Base-by-base conservation (phyloP, 2,329 filamentous ascomycete species). In the Gyromitra esculenta region DNA sequence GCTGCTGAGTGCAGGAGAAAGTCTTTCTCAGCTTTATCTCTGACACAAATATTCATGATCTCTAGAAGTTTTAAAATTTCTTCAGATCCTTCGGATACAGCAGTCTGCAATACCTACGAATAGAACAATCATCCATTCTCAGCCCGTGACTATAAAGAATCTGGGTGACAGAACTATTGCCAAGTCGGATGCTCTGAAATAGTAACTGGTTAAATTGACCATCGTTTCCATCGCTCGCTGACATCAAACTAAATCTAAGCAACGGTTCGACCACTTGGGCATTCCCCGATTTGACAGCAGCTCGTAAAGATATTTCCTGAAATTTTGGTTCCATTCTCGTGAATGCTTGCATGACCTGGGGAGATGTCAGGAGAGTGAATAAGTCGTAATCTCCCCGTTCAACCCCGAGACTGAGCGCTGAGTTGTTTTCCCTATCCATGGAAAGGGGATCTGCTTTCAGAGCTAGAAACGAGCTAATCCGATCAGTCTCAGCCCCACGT, bases 1-100 rank as follows among this genome's bases (percentile, higher is more conserved):
- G 65, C 65, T 48, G 65, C 65, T 18, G 43, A 43, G 37, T 69
- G 65, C n/a, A 69, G 59, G 13, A 39, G 45, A 59, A 43, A 50
- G 18, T 59, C 65, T 15, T 48, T 8, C 21, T 41, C 56, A 21
- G 65, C 65, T 45, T 45, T 13, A 25, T 69, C 65, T 13, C 11
- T 25, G 13, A 57, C 18, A n/a, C 31, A 15, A 48, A 45, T 18
- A 35, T 18, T 39, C n/a, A 69, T 48, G 43, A 4, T 31, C 9
- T 59, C 31, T 7, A 69, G 25, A 18, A 59, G n/a, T 3, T 37
- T 31, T 15, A 69, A 37, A 4, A 37, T 69, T 2, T 56, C 52
- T 35, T 25, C 21, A 1, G 25, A 59, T 59, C 52, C 65, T 60
- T 60, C 54, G 35, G 56, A 21, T 7, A 45, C 50, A 6, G 48